These are phyloP conservation scores for Helminthosporium solani DNA, from an alignment of 2,329 filamentous ascomycete genomes.

Conservation along the genomic window DNA sequence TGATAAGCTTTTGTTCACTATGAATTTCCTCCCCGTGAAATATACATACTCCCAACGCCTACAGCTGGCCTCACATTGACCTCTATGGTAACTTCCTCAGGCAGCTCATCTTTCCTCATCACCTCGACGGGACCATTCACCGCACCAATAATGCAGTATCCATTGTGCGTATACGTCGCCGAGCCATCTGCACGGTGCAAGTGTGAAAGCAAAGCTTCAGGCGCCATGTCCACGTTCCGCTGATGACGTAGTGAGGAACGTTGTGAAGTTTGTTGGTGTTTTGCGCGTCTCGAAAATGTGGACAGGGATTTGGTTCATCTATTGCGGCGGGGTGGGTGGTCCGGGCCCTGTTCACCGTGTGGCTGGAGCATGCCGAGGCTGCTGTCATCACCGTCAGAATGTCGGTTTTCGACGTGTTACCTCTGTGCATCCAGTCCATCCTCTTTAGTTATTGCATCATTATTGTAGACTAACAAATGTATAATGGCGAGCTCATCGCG, in stretches of 20 bases:
- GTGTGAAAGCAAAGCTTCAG: slow-evolving; percentile 37
- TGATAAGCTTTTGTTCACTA: not conserved
- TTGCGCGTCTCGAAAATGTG: slow-evolving; percentile 2
- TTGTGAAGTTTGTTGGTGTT: not conserved
- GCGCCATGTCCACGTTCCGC: slow-evolving; percentile 17
- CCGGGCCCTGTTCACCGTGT: slow-evolving; percentile 7
- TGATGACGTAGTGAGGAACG: not conserved
- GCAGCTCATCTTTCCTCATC: slow-evolving; percentile 81
- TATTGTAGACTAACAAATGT: not conserved
- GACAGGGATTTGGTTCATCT: slow-evolving; percentile 3
- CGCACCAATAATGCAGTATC: slow-evolving; percentile 78
- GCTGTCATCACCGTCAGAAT: not conserved
- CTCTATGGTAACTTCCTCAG: slow-evolving; percentile 87
- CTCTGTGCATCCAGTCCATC: not conserved
- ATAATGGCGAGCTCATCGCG: slow-evolving; percentile 38
- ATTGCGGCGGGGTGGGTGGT: slow-evolving; percentile 8
- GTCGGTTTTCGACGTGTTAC: not conserved
- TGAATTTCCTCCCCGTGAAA: not conserved
- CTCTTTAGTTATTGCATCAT: not conserved
- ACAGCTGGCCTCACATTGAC: slow-evolving; percentile 84
- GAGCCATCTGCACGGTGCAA: slow-evolving; percentile 77
- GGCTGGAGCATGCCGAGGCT: slow-evolving; percentile 8
- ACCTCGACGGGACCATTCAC: slow-evolving; percentile 95
- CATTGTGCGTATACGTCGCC: slow-evolving; percentile 70
- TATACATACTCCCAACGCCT: slow-evolving; percentile 70